Base-by-base conservation (phyloP, 2,329 filamentous ascomycete species). In the Penicillium sp. region DNA sequence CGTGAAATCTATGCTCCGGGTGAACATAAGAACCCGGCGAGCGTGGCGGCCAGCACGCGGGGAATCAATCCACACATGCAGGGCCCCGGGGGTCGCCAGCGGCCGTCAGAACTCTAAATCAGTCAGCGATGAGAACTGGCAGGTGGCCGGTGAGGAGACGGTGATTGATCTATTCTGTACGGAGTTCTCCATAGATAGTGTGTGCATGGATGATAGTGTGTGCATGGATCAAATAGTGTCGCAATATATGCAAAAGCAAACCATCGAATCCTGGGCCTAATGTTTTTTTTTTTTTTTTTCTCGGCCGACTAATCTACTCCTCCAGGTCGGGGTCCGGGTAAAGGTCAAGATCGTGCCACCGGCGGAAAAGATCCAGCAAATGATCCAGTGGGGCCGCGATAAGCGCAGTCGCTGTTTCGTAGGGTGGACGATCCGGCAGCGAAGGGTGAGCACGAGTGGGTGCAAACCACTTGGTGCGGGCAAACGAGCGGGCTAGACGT, bases 361-460 rank as follows among this genome's bases (percentile, higher is more conserved):
- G 81, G 18, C 79, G 70, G 58, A 86, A 83, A 6, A 84, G 47
- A 65, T 87, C 83, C 33, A 70, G 71, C 28, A 87, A 56, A 54
- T 77, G 78, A 65, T 87, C 85, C 16, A 87, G 71, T 0, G 84
- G 84, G 13, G 83, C 82, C 0, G 80, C 71, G 67, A 87, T 56
- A 19, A 87, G 60, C 0, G 80, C 82, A 53, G 77, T 77, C 0
- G 76, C 80, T 0, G 79, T 83, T 73, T 86, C 83, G 54, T 84
- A 86, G 0, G 80, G 81, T 2, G 82, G 81, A 31, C 77, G 76
- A 55, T 82, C 76, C 0, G 79, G 79, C 2, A 78, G 75, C n/a
- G 62, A 71, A 0, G 81, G 81, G 64, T 84, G 82, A 31, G 77
- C 79, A 21, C 79, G 75, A 1, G 79, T 71, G 1, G 82, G 82